Evolutionary conservation across 1,284 basidiomycete genomes (phyloP), one percentile per base, ranked within the genome.

Genomic region (Melampsora americana): DNA sequence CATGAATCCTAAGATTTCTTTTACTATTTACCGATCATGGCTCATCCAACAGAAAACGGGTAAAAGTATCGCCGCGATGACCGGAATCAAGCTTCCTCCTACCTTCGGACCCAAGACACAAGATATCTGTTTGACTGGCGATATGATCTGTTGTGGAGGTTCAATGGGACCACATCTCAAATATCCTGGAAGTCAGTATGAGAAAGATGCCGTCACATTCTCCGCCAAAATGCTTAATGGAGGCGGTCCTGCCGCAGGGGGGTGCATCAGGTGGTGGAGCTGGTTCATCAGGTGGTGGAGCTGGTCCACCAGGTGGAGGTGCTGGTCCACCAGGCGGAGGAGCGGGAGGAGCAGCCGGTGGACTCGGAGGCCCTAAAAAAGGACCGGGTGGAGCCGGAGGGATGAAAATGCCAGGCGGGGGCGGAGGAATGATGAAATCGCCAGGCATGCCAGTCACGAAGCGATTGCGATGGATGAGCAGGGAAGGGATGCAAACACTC

Each of bases 1-100:
- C 20, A 23, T 16, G 6, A 23, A 23, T 23, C 20, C 14, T 53
- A 6, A 53, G 7, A 53, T 53, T 48, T 48, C 46, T 14, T 14
- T 48, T 48, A n/a, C n/a, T n/a, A n/a, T n/a, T 48, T 48, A 14
- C 46, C 14, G 14, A 48, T 1, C 14, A 12, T 48, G n/a, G 46
- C 7, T 56, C n/a, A 9, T 56, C 28, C n/a, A 56, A 56, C 6
- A 70, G 69, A 70, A 70, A 61, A 62, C 23, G 1, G 69, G 69
- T 46, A 70, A 61, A 32, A 56, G 69, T 28, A 62, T 70, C 16
- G 69, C 69, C 28, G 23, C 69, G n/a, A 23, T n/a, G 6, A 39
- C 35, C 14, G 66, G 46, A 30, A 62, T 70, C 26, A 61, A 56
- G 53, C 28, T 56, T 11, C 53, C 53, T 23, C 53, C 53, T 23